phyloP scores from a whole-genome alignment of 1,284 basidiomycete species.

The Papiliotrema laurentii region DNA sequence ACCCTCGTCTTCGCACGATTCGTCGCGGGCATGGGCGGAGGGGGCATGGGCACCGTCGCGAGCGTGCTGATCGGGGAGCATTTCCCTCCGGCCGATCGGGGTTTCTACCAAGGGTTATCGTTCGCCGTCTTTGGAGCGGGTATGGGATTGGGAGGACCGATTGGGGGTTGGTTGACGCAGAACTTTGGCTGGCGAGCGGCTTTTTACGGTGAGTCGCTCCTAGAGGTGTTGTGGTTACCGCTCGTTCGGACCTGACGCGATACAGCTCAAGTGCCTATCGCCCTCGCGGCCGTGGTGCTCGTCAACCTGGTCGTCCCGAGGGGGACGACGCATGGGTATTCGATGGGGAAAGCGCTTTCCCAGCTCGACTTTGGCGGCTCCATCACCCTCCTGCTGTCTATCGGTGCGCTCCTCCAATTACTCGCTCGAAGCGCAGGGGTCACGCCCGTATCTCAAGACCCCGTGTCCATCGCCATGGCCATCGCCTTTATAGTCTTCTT shows the following conservation, averaged over 20 bases:
- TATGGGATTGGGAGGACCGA: conserved; percentile 43
- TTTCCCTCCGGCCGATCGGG: conserved; percentile 42
- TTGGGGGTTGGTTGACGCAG: conserved; percentile 47
- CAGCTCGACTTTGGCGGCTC: conserved; percentile 27
- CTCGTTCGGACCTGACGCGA: too few species aligned
- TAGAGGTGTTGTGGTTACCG: too few species aligned
- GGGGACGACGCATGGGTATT: not conserved
- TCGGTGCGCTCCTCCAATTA: conserved; percentile 20
- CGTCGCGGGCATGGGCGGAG: conserved; percentile 33
- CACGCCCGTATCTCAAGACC: conserved; percentile 9
- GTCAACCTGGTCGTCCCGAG: conserved; percentile 7
- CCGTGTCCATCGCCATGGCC: conserved; percentile 7
- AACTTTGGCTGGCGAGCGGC: conserved; percentile 47
- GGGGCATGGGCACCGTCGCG: conserved; percentile 36
- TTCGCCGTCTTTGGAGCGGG: conserved; percentile 41
- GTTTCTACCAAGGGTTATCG: conserved; percentile 41
- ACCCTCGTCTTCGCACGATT: conserved; percentile 20
- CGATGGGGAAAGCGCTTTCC: conserved; percentile 4
- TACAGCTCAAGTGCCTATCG: conserved; percentile 20
- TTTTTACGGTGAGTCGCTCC: conserved; percentile 29
- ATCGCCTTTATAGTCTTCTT: conserved; percentile 12
- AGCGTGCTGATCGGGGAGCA: conserved; percentile 42
- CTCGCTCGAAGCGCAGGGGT: conserved; percentile 10
- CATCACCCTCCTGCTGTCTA: conserved; percentile 17
- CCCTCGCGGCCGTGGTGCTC: conserved; percentile 7